Evolutionary conservation across 2,329 filamentous ascomycete genomes (phyloP).

Genomic region (Pseudogymnoascus sp.): DNA sequence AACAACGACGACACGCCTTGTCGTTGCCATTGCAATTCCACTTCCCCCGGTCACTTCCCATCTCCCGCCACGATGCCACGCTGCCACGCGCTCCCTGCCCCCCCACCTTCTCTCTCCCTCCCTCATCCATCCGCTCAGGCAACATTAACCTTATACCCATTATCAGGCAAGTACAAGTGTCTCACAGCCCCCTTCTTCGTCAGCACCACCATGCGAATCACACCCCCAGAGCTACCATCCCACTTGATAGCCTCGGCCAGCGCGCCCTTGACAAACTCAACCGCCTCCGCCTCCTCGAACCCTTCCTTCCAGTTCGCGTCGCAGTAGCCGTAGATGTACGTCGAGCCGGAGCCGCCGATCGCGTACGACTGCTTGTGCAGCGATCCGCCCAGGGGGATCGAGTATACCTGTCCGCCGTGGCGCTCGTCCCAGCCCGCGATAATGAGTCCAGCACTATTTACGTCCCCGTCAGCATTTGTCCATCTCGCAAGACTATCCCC

Average conservation of each 20-base stretch:
- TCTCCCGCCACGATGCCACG: background rate
- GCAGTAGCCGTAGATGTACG: conserved; percentile 99
- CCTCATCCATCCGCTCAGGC: background rate
- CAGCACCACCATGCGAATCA: conserved; percentile 95
- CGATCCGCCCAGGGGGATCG: conserved; percentile 90
- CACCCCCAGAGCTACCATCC: conserved; percentile 97
- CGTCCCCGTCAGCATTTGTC: conserved; percentile 19
- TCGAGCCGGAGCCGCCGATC: conserved; percentile 93
- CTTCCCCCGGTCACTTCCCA: too few species aligned
- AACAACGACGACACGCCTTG: too few species aligned
- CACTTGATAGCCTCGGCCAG: conserved; percentile 95
- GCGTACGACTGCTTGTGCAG: conserved; percentile 95
- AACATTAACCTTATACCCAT: conserved; percentile 51
- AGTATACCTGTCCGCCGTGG: conserved; percentile 95
- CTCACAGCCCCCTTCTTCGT: conserved; percentile 82
- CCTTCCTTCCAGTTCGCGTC: conserved; percentile 92
- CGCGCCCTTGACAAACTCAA: conserved; percentile 86
- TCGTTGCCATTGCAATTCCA: too few species aligned
- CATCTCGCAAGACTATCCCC: background rate
- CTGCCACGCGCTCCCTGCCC: background rate
- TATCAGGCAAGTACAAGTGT: conserved; percentile 93
- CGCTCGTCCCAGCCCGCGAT: conserved; percentile 96
- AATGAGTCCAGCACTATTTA: conserved; percentile 78
- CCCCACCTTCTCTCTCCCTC: too few species aligned
- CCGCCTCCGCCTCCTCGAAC: conserved; percentile 87